Percentiles rank a stretch among this genome's conserved stretches.
Conservation (phyloP, 768 basidiomycete species). For the Tricholoma terreum region DNA sequence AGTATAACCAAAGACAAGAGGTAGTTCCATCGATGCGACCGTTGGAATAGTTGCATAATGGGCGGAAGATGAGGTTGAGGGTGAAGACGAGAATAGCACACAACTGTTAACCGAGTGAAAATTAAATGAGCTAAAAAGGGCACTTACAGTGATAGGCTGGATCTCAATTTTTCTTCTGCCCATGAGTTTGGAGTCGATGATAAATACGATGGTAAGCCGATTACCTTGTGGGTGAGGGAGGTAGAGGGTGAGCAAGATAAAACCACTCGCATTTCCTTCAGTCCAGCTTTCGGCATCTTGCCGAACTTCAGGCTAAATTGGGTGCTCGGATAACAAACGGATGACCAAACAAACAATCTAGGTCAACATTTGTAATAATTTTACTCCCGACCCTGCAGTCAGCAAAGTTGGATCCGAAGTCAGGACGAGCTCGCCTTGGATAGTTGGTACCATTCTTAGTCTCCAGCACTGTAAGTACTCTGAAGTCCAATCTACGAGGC, state of each 20-base stretch:
- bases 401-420: no score
- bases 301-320: not conserved
- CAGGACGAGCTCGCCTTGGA: no score
- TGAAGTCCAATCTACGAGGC: not conserved
- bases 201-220: not conserved
- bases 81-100: not conserved
- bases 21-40: not conserved
- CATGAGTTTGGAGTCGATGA: conserved; percentile 30
- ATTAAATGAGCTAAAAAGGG: conserved; percentile 12
- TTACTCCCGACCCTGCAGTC: no score
- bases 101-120: conserved; percentile 8
- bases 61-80: not conserved
- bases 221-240: not conserved
- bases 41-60: conserved; percentile 3
- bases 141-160: conserved; percentile 70
- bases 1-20: conserved; percentile 33
- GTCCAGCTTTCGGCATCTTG: not conserved
- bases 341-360: no score
- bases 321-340: not conserved
- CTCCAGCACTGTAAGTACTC: not conserved
- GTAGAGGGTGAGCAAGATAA: not conserved
- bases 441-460: not conserved
- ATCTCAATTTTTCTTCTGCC: conserved; percentile 80
- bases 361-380: no score
- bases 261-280: not conserved